Evolutionary conservation across 2,329 filamentous ascomycete genomes (phyloP).

Genomic region (Phaeosphaeria sp.): DNA sequence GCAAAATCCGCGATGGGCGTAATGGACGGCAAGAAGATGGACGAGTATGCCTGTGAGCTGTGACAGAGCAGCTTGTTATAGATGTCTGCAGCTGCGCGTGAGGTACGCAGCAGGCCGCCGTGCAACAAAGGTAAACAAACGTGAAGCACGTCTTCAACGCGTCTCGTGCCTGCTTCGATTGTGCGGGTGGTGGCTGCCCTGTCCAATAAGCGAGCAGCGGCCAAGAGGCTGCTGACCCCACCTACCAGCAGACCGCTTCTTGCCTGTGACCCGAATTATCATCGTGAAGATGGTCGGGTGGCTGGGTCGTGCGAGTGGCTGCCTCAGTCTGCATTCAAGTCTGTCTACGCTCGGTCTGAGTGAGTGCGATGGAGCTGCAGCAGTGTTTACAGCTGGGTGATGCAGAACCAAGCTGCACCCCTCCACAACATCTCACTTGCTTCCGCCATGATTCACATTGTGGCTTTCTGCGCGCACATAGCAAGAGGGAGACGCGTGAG

Average conservation of each 20-base stretch:
- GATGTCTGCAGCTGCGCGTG: neutral
- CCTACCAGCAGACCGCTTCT: slow-evolving; percentile 10
- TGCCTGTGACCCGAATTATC: neutral
- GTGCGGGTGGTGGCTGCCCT: slow-evolving; percentile 11
- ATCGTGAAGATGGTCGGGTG: neutral
- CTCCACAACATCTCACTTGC: too few species aligned
- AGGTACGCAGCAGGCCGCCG: neutral
- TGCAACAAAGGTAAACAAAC: slow-evolving; percentile 20
- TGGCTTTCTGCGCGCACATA: too few species aligned
- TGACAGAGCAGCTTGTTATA: neutral
- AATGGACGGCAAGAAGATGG: neutral
- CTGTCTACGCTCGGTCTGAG: neutral
- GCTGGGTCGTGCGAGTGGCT: neutral
- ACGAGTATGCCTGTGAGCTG: neutral
- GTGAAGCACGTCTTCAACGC: slow-evolving; percentile 26
- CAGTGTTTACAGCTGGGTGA: too few species aligned
- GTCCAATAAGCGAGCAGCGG: slow-evolving; percentile 23
- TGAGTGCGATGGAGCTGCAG: neutral
- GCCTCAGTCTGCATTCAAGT: neutral
- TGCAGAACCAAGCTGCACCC: too few species aligned
- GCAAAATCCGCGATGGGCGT: neutral
- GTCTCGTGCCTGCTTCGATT: slow-evolving; percentile 14
- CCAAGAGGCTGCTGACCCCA: slow-evolving; percentile 17
- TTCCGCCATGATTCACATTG: too few species aligned
- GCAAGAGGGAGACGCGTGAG: too few species aligned